Base-by-base conservation (phyloP, 2,329 filamentous ascomycete genomes). In the Apiospora koreana region DNA sequence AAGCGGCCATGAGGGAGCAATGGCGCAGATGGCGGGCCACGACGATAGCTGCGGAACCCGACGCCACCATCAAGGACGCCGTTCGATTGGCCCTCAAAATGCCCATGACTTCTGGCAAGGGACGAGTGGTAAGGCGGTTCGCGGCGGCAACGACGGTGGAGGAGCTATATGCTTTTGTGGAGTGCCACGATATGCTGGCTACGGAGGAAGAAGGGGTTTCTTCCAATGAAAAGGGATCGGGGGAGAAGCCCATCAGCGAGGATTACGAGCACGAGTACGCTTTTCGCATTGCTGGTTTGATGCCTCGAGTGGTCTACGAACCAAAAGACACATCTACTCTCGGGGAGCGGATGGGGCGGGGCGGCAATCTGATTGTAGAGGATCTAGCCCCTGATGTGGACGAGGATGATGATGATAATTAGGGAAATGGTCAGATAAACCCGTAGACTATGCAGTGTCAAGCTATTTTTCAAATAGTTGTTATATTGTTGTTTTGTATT, bases 161-260 rank as follows among this genome's bases (percentile, higher is more conserved):
- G 79, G 94, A 98, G 77, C 83, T 99, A 7, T 98, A 98, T 80
- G 96, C 95, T 0, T 98, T 97, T 82, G 94, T 98, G 2, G 96
- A 99, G 78, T 98, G 95, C 82, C 92, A 94, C 79, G 91, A 94
- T 68, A 75, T 92, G 7, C 75, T 94, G 3, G 80, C 77, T 28
- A 80, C 80, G 23, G 74, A 72, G 18, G 71, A 68, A 18, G 77
- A 71, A 42, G 77, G 75, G 41, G 73, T 74, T 45, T 73, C 68
- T 66, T 75, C 69, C 71, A 71, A 75, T 8, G 72, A 72, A 5
- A 76, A 75, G 4, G 79, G 81, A 21, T 79, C 83, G 42, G 81
- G 79, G 25, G 79, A 80, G 1, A 77, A 81, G 75, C 94, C 94
- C 3, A 38, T 31, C 31, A 46, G 23, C 0, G 83, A 86, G 28